These are phyloP conservation scores for Saturnispora sanitii DNA, from an alignment of 805 yeast genomes.

Conservation along the genomic window DNA sequence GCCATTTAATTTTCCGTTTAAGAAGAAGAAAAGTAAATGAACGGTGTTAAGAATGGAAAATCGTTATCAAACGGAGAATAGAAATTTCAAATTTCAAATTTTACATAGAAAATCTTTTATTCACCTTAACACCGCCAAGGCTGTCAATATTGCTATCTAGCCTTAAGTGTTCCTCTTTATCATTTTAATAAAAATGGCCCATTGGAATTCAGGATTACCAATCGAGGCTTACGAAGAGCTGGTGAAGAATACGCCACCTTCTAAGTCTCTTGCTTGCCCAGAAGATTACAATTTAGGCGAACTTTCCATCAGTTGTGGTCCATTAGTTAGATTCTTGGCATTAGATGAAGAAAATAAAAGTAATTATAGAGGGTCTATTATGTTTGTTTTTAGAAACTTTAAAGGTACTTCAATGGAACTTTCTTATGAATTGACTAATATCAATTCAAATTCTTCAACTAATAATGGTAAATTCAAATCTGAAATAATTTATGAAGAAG, in stretches of 20 bases:
- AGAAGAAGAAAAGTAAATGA: not conserved
- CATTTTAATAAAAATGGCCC: not conserved
- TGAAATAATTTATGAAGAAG: constrained; percentile 32
- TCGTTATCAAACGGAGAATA: no score
- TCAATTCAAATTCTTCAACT: constrained; percentile 16
- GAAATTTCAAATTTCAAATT: not conserved
- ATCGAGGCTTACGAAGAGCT: constrained; percentile 17
- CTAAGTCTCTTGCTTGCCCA: constrained; percentile 15
- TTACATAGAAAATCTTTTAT: not conserved
- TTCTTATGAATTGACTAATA: constrained; percentile 27
- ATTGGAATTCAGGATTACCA: constrained; percentile 13
- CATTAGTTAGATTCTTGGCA: constrained; percentile 59
- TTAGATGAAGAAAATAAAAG: constrained; percentile 40
- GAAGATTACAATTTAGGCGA: constrained; percentile 20
- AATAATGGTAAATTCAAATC: constrained; percentile 22
- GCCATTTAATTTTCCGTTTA: constrained; percentile 15
- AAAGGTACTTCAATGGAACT: constrained; percentile 13
- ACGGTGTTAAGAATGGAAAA: constrained; percentile 8
- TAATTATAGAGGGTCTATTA: constrained; percentile 58
- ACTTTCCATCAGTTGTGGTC: constrained; percentile 61
- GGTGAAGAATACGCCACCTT: constrained; percentile 18
- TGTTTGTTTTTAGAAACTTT: constrained; percentile 49
- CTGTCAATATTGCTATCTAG: no score
- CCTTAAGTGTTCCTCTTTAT: not conserved
- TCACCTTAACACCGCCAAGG: no score